Evolutionary conservation across 805 yeast species (phyloP).

Genomic region (Lipomyces chichibuensis): DNA sequence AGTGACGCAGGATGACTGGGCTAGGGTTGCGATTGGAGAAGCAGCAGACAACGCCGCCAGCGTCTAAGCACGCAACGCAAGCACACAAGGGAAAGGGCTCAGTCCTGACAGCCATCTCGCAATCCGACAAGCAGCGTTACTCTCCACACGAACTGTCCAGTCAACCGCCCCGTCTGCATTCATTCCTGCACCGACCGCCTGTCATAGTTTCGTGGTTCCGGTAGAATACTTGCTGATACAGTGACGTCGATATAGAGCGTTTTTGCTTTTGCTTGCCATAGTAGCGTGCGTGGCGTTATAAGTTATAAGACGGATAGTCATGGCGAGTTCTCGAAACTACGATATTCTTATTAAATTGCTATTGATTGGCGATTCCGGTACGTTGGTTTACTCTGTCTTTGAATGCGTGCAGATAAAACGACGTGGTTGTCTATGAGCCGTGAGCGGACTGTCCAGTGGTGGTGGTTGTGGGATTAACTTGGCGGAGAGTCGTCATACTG

Average conservation of each 20-base stretch:
- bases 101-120: background rate
- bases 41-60: background rate
- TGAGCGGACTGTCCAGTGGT: background rate
- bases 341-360: constrained; percentile 44
- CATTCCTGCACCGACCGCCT: background rate
- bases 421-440: background rate
- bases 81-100: background rate
- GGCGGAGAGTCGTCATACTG: background rate
- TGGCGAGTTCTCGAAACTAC: constrained; percentile 40
- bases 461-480: background rate
- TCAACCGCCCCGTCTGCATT: background rate
- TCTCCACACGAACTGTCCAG: background rate
- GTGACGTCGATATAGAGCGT: background rate
- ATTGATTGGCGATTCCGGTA: constrained; percentile 87
- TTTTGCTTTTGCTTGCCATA: background rate
- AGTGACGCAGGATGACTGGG: background rate
- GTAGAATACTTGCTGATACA: background rate
- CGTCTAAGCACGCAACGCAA: background rate
- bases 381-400: background rate
- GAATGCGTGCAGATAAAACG: background rate
- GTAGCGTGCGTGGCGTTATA: background rate
- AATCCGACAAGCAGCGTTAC: background rate
- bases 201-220: background rate
- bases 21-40: background rate
- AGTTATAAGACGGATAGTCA: constrained; percentile 5